Evolutionary conservation across 1,284 basidiomycete genomes (phyloP).

Genomic region (Exsudoporus floridanus): DNA sequence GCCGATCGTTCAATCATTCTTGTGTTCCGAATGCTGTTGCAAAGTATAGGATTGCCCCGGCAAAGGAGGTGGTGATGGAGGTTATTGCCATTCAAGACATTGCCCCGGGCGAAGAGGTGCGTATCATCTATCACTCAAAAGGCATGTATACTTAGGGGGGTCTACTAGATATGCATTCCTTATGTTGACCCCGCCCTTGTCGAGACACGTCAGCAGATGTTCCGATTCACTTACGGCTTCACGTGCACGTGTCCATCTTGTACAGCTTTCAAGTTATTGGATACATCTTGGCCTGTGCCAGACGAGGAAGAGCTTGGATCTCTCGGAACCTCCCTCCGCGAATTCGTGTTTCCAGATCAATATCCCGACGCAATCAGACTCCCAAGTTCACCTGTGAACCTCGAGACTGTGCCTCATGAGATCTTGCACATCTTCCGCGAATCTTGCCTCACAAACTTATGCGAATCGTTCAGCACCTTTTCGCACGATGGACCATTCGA

Average conservation of each 20-base stretch:
- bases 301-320: slow-evolving; percentile 17
- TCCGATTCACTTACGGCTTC: slow-evolving; percentile 66
- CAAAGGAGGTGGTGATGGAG: slow-evolving; percentile 51
- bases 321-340: slow-evolving; percentile 40
- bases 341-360: slow-evolving; percentile 38
- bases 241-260: slow-evolving; percentile 61
- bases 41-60: slow-evolving; percentile 49
- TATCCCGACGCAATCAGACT: slow-evolving; percentile 16
- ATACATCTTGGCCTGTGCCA: slow-evolving; percentile 24
- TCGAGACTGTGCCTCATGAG: slow-evolving; percentile 40
- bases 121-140: not conserved
- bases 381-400: slow-evolving; percentile 25
- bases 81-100: slow-evolving; percentile 62
- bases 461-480: slow-evolving; percentile 60
- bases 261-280: slow-evolving; percentile 39
- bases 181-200: slow-evolving; percentile 74
- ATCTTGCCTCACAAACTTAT: slow-evolving; percentile 55
- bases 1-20: slow-evolving; percentile 75
- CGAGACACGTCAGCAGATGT: slow-evolving; percentile 56
- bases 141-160: not conserved
- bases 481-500: slow-evolving; percentile 63
- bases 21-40: slow-evolving; percentile 71
- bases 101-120: slow-evolving; percentile 59
- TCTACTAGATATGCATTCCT: slow-evolving; percentile 59
- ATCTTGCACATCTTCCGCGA: slow-evolving; percentile 52